A percentile compares a stretch with the other conserved stretches of the same genome.
Conservation (phyloP, 2,329 filamentous ascomycete genomes). For the Hymenoscyphus linearis region DNA sequence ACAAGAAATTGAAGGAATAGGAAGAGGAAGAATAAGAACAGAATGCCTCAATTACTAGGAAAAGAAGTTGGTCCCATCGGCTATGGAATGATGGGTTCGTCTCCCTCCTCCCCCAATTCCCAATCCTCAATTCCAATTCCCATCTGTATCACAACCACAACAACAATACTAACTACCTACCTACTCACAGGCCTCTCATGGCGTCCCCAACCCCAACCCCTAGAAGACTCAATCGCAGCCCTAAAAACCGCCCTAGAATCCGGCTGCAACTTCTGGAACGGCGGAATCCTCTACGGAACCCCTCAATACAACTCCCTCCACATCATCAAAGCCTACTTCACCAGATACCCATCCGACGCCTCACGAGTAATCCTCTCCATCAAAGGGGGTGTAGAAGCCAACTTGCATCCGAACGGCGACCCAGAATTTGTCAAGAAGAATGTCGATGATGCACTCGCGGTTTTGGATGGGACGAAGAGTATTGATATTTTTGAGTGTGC, state of each 20-base stretch:
- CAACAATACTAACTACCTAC: no score
- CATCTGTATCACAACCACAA: background rate
- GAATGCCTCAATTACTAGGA: slow-evolving; percentile 11
- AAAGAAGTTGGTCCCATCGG: slow-evolving; percentile 15
- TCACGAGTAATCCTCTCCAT: slow-evolving; percentile 56
- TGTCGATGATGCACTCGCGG: slow-evolving; percentile 50
- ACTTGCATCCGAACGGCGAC: slow-evolving; percentile 43
- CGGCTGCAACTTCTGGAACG: slow-evolving; percentile 52
- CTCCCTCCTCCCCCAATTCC: no score
- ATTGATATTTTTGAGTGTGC: slow-evolving; percentile 51
- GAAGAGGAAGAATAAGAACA: no score
- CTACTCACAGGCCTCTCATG: slow-evolving; percentile 29
- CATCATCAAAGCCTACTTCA: slow-evolving; percentile 56
- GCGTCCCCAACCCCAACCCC: slow-evolving; percentile 28
- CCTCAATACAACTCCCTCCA: slow-evolving; percentile 54
- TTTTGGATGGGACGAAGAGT: slow-evolving; percentile 43
- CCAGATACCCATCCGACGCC: slow-evolving; percentile 56
- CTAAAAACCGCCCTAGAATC: slow-evolving; percentile 47
- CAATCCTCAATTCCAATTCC: background rate
- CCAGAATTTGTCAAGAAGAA: slow-evolving; percentile 50
- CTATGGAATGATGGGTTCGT: slow-evolving; percentile 13
- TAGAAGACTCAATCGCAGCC: slow-evolving; percentile 46
- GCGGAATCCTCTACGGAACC: slow-evolving; percentile 58
- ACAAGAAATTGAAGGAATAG: no score
- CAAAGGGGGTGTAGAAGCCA: slow-evolving; percentile 48